Conservation (phyloP, 148 eudicot genomes). For the Suaeda aralocaspica region DNA sequence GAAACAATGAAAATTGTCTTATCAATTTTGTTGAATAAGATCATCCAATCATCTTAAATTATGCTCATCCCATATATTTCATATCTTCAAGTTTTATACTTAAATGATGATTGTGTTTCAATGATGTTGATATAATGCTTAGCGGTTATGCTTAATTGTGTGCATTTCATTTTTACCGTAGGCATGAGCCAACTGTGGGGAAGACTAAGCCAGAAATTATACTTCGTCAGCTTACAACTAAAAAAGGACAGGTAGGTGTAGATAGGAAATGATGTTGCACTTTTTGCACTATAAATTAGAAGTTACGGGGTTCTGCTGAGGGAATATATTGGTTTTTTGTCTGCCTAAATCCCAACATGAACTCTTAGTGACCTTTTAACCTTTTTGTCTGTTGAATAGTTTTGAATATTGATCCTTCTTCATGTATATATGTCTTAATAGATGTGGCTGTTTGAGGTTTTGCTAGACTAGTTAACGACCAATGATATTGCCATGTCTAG, state of each 20-base stretch:
- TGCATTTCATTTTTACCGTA: slow-evolving; percentile 30
- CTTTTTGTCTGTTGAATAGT: neutral
- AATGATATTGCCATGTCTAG: neutral
- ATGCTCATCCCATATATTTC: too few species aligned
- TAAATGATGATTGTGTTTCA: neutral
- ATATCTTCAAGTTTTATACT: neutral
- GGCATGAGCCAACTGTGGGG: slow-evolving; percentile 94
- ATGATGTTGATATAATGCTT: neutral
- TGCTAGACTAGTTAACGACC: neutral
- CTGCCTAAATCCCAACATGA: neutral
- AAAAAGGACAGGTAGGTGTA: slow-evolving; percentile 82
- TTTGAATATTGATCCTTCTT: neutral
- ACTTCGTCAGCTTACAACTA: slow-evolving; percentile 92
- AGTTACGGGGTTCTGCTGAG: neutral
- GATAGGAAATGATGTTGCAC: neutral
- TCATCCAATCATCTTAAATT: too few species aligned
- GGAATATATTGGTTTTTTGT: neutral
- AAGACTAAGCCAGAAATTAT: slow-evolving; percentile 99
- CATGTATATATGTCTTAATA: neutral
- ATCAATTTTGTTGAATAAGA: neutral
- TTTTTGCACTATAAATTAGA: neutral
- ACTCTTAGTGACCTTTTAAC: neutral
- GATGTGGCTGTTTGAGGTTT: neutral
- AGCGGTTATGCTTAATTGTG: slow-evolving; percentile 12
- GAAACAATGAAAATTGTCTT: neutral